Evolutionary conservation across 805 yeast species (phyloP), one percentile per base, ranked within the genome.

Genomic region (Cyberlindnera euphorbiae): DNA sequence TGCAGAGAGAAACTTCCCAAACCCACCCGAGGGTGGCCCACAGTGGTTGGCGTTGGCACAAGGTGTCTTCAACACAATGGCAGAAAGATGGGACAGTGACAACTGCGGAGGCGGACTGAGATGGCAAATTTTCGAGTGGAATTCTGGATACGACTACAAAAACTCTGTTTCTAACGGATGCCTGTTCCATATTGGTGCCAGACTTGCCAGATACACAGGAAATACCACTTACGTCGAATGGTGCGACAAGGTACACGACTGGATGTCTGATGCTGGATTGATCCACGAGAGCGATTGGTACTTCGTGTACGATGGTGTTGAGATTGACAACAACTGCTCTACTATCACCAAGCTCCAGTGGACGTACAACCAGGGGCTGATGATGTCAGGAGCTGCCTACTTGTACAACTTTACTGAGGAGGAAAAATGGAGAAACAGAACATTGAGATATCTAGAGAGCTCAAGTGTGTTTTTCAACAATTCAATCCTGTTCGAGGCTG

Each of bases 101-200:
- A 42, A 63, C 50, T 79, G 86, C 57, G 68, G 61, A 28, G 96
- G 96, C 34, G 96, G 96, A 2, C 67, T 86, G 39, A 74, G 96
- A 62, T 86, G 96, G 96, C 96, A 86, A 66, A 87, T 86, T 47
- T 87, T 82, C 63, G 71, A 81, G 35, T 86, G 88, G 87, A 87
- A 87, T 59, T 68, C 84, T 7, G 96, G 96, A 42, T 86, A 85
- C 59, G 78, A 82, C 58, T 86, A 86, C 62, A 86, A 86, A 59
- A 87, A 87, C 63, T 64, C 89, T n/a, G 83, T 86, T 46, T 73
- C 93, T n/a, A 86, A 85, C 58, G 94, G 94, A 3, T 76, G 84
- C 47, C 60, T 87, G 35, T 85, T 87, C 71, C 78, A 81, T 46
- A 62, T 86, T 28, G 89, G 86, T 17, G 93, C 95, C 3, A 72